Evolutionary conservation across 2,329 filamentous ascomycete genomes (phyloP), one percentile per base, ranked within the genome.

Genomic region (Coniochaeta prunicola): DNA sequence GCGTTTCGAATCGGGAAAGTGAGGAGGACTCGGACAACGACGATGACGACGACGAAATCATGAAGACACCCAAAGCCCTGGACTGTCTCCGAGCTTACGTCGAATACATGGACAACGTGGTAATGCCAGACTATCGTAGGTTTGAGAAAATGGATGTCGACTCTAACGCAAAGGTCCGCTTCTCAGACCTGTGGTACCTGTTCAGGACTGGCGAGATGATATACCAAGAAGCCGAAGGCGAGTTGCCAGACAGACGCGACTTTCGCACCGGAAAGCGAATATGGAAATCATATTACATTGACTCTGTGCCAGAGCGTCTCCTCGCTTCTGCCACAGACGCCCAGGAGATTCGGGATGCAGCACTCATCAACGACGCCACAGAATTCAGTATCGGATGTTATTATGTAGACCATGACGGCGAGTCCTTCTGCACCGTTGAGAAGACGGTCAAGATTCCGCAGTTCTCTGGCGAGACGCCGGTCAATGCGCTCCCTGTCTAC

Each of bases 21-120:
- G 19, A 36, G 10, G 45, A 87, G 8, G 54, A 56, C 28, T 26
- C 53, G 33, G 8, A 24, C n/a, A 24, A 54, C 10, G 48, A 56
- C 28, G 59, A 59, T 12, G 48, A 48, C 26, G 40, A 53, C 26
- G 30, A 58, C 12, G 2, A 40, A 6, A 10, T 58, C 17, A 36
- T 59, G 30, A 53, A 60, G 33, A 59, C 53, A 15, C 55, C 60
- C 0, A 33, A 31, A 4, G 59, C 61, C 17, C 21, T 63, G n/a
- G 50, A 19, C 4, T 31, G 55, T 12, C 53, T 61, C 28, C 57
- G 58, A 4, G 55, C 50, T 17, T 61, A 61, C 48, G 28, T 61
- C 4, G 6, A 54, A 1, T 59, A 55, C 31, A 57, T 62, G 19
- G 57, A 60, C 54, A 21, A 48, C 10, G 30, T 57, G 31, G 55